Evolutionary conservation across 306 rosid genomes (phyloP).

Genomic region (Castanopsis chinensis): DNA sequence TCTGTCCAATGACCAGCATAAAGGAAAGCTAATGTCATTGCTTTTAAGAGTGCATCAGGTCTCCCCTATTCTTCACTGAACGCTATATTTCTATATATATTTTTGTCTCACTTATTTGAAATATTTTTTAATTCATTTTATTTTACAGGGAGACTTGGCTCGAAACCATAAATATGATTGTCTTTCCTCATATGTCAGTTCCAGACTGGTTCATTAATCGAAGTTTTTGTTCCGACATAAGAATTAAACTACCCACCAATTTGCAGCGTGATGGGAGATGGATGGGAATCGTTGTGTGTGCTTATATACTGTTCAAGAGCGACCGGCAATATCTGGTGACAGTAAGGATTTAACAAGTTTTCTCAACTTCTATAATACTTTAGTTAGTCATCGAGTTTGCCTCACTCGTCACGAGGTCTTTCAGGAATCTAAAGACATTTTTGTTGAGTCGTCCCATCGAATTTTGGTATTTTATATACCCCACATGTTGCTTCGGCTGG

Average conservation of each 20-base stretch:
- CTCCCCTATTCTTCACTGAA: not conserved
- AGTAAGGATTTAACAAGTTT: not conserved
- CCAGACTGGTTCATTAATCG: not conserved
- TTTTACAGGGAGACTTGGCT: not conserved
- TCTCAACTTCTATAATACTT: not conserved
- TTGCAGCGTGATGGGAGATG: not conserved
- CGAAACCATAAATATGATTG: not conserved
- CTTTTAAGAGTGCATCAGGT: not conserved
- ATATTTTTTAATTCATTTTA: not conserved
- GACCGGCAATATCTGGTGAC: not conserved
- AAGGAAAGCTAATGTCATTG: not conserved
- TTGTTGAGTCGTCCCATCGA: too few relatives aligned
- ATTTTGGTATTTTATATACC: too few relatives aligned
- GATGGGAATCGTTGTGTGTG: not conserved
- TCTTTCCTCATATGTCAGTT: fast-evolving
- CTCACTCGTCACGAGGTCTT: not conserved
- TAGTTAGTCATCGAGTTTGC: not conserved
- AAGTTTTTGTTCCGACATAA: not conserved
- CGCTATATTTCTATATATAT: not conserved
- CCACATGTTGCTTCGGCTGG: too few relatives aligned
- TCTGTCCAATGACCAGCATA: not conserved
- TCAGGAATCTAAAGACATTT: not conserved
- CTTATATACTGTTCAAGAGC: not conserved
- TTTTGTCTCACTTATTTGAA: not conserved
- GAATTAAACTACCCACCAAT: not conserved